Evolutionary conservation across 2,329 filamentous ascomycete species (phyloP).

Genomic region (Botrytis galanthina): DNA sequence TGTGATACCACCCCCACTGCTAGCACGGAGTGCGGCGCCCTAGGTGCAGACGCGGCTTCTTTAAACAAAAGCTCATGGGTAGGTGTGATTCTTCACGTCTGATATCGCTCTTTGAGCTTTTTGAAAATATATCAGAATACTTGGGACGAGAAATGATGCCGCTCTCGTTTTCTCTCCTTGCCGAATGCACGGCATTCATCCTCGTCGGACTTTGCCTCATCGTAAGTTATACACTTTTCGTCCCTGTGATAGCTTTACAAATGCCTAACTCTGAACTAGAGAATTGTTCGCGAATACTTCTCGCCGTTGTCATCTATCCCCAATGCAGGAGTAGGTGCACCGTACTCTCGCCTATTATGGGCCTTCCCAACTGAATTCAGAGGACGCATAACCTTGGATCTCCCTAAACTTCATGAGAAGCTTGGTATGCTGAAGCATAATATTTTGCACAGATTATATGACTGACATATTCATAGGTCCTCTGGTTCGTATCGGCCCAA

Average conservation of each 20-base stretch:
- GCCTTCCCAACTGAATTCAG: neutral
- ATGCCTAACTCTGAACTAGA: neutral
- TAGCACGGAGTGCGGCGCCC: neutral
- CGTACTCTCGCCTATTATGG: neutral
- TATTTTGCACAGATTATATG: neutral
- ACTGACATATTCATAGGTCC: neutral
- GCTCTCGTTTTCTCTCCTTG: neutral
- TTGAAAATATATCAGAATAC: neutral
- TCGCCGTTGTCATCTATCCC: neutral
- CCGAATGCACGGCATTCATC: neutral
- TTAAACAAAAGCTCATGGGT: neutral
- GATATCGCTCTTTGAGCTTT: neutral
- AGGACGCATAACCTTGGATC: neutral
- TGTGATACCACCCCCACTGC: neutral
- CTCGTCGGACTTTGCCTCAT: neutral
- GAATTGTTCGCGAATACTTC: neutral
- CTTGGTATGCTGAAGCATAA: neutral
- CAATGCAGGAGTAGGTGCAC: neutral
- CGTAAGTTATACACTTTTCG: neutral
- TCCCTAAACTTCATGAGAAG: neutral
- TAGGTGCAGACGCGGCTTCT: neutral
- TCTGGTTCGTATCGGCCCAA: neutral
- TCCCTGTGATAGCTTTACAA: neutral
- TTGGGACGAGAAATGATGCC: neutral
- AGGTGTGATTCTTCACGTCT: neutral